Percentiles rank a stretch among this genome's conserved stretches.
Conservation (phyloP, 75 land plant genomes). For the Larix kaempferi region DNA sequence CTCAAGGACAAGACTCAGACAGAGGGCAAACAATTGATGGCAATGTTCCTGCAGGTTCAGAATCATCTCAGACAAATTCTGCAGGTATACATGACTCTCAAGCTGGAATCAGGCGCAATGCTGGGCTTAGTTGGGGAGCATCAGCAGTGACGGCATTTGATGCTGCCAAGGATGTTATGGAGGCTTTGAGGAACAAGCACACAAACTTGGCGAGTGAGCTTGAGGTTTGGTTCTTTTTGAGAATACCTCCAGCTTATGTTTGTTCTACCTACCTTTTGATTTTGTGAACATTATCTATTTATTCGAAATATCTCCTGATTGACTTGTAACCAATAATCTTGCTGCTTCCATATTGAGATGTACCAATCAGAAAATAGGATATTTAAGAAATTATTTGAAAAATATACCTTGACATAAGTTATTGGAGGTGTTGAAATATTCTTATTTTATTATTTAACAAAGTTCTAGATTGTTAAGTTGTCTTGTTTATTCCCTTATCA, state of each 20-base stretch:
- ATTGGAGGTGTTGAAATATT: no score
- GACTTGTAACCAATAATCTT: neutral
- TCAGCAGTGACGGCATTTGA: slow-evolving; percentile 97
- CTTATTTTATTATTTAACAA: no score
- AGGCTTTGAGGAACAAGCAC: slow-evolving; percentile 90
- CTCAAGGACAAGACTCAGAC: slow-evolving; percentile 73
- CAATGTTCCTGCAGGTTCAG: slow-evolving; percentile 41
- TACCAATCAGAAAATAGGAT: no score
- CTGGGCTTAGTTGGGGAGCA: slow-evolving; percentile 60
- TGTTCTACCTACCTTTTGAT: no score
- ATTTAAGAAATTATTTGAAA: no score
- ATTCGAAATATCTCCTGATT: neutral
- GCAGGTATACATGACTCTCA: slow-evolving; percentile 38
- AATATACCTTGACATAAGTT: no score
- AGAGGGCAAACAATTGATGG: slow-evolving; percentile 44
- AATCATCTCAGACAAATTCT: slow-evolving; percentile 46
- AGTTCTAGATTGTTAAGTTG: no score
- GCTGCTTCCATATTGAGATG: neutral
- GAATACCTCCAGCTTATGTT: no score
- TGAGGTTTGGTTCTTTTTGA: slow-evolving; percentile 54
- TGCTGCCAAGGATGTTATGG: slow-evolving; percentile 98
- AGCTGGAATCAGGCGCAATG: slow-evolving; percentile 43
- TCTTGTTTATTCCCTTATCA: neutral
- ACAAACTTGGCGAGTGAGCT: slow-evolving; percentile 87
- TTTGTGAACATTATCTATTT: neutral